A percentile compares a stretch with the other conserved stretches of the same genome.
Evolutionary conservation across 306 rosid species (phyloP).

Genomic region (Quercus rubra): DNA sequence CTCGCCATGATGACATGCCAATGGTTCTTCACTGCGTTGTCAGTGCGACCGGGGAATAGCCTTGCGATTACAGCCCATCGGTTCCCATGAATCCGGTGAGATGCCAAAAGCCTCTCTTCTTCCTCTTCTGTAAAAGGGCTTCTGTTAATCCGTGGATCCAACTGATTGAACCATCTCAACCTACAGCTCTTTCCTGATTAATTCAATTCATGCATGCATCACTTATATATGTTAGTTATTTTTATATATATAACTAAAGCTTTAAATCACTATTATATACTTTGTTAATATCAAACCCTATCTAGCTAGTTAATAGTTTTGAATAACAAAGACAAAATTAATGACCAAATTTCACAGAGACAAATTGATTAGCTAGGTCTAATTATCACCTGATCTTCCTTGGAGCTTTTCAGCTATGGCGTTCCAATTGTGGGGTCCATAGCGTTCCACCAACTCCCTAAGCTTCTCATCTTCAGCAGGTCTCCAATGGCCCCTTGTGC

Average conservation of each 20-base stretch:
- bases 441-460: slow-evolving; percentile 75
- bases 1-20: slow-evolving; percentile 99
- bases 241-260: too few relatives aligned
- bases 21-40: slow-evolving; percentile 93
- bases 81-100: slow-evolving; percentile 77
- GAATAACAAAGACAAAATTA: neutral
- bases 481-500: slow-evolving; percentile 98
- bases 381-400: slow-evolving; percentile 82
- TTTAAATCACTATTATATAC: neutral
- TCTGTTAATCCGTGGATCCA: slow-evolving; percentile 88
- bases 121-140: slow-evolving; percentile 86
- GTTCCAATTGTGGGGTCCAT: slow-evolving; percentile 99
- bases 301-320: neutral
- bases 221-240: neutral
- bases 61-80: slow-evolving; percentile 95
- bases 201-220: neutral
- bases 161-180: slow-evolving; percentile 96
- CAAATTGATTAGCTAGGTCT: neutral
- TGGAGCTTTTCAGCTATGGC: slow-evolving; percentile 91
- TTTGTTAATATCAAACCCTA: neutral
- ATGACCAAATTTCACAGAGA: neutral
- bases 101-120: slow-evolving; percentile 72
- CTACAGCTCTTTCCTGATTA: slow-evolving; percentile 86
- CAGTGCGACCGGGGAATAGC: slow-evolving; percentile 89
- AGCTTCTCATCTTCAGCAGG: slow-evolving; percentile 94